Percentiles rank a stretch among this genome's conserved stretches.
These are phyloP conservation scores for Corrigiola litoralis DNA, from an alignment of 179 eudicot genomes.

Conservation along the genomic window DNA sequence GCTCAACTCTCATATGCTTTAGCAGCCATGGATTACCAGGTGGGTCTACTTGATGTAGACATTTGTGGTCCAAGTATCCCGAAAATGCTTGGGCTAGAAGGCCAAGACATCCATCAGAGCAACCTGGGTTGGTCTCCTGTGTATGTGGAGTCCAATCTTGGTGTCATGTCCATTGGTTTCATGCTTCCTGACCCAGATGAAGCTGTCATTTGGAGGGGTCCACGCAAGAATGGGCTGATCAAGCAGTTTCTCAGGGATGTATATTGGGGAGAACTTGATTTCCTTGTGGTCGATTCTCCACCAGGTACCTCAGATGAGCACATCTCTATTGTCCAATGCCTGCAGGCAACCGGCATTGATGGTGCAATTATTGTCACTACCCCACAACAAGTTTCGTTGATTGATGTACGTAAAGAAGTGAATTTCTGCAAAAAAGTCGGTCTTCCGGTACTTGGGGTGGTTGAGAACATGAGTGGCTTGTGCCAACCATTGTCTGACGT, in stretches of 20 bases:
- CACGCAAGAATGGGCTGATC: slow-evolving; percentile 80
- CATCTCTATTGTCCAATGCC: slow-evolving; percentile 77
- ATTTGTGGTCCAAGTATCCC: slow-evolving; percentile 98
- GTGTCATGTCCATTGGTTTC: slow-evolving; percentile 97
- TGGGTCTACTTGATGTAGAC: slow-evolving; percentile 90
- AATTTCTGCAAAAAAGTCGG: slow-evolving; percentile 89
- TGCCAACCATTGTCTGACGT: slow-evolving; percentile 53
- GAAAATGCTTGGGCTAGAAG: slow-evolving; percentile 94
- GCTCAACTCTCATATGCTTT: slow-evolving; percentile 86
- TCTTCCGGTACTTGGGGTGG: slow-evolving; percentile 70
- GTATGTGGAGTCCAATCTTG: slow-evolving; percentile 91
- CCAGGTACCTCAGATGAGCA: slow-evolving; percentile 97
- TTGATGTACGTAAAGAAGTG: slow-evolving; percentile 85
- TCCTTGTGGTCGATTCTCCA: slow-evolving; percentile 86
- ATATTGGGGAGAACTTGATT: slow-evolving; percentile 92
- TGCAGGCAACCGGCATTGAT: slow-evolving; percentile 71
- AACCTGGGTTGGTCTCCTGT: slow-evolving; percentile 98
- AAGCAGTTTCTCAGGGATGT: slow-evolving; percentile 88
- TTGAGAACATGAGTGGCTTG: slow-evolving; percentile 96
- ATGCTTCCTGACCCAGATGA: slow-evolving; percentile 91
- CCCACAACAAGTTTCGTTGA: slow-evolving; percentile 90
- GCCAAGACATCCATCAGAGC: slow-evolving; percentile 94
- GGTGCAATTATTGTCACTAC: slow-evolving; percentile 93
- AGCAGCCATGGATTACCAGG: slow-evolving; percentile 78
- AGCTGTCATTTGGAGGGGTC: slow-evolving; percentile 92